Conservation (phyloP, 2,329 filamentous ascomycete genomes). For the Ascochyta viciae-villosae region DNA sequence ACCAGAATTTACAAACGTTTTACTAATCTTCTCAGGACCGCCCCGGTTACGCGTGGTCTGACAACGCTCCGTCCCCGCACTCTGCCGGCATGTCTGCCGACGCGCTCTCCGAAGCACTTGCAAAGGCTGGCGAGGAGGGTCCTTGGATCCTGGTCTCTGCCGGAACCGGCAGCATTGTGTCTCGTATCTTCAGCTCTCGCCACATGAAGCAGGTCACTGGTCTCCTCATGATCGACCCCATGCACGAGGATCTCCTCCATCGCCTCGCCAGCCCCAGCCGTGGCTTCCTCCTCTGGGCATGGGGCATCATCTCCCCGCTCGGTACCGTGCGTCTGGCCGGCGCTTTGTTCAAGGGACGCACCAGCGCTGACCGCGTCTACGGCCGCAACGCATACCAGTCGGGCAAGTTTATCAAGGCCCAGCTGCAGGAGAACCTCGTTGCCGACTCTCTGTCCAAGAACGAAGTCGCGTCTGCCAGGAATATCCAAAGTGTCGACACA, state of each 20-base stretch:
- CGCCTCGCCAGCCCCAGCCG: slow-evolving; percentile 70
- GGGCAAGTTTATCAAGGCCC: slow-evolving; percentile 86
- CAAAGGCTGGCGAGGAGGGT: slow-evolving; percentile 78
- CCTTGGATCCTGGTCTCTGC: slow-evolving; percentile 90
- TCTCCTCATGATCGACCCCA: slow-evolving; percentile 82
- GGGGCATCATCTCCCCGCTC: slow-evolving; percentile 84
- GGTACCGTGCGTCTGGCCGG: slow-evolving; percentile 82
- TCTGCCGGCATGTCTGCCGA: slow-evolving; percentile 93
- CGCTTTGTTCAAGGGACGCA: slow-evolving; percentile 81
- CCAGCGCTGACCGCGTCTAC: slow-evolving; percentile 82
- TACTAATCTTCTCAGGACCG: slow-evolving; percentile 64
- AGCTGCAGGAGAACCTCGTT: slow-evolving; percentile 91
- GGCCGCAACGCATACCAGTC: slow-evolving; percentile 79
- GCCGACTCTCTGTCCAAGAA: slow-evolving; percentile 83
- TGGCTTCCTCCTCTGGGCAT: slow-evolving; percentile 86
- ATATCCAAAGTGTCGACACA: slow-evolving; percentile 78
- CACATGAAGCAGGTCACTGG: slow-evolving; percentile 78
- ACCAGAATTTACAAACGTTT: neutral
- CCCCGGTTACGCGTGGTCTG: slow-evolving; percentile 85
- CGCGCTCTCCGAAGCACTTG: slow-evolving; percentile 84
- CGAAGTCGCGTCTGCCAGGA: slow-evolving; percentile 78
- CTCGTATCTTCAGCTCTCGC: slow-evolving; percentile 86
- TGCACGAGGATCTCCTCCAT: slow-evolving; percentile 85
- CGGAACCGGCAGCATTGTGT: slow-evolving; percentile 86
- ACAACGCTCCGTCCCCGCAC: slow-evolving; percentile 91